Evolutionary conservation across 148 eudicot genomes (phyloP), one percentile per base, ranked within the genome.

Genomic region (Diospyros lotus): DNA sequence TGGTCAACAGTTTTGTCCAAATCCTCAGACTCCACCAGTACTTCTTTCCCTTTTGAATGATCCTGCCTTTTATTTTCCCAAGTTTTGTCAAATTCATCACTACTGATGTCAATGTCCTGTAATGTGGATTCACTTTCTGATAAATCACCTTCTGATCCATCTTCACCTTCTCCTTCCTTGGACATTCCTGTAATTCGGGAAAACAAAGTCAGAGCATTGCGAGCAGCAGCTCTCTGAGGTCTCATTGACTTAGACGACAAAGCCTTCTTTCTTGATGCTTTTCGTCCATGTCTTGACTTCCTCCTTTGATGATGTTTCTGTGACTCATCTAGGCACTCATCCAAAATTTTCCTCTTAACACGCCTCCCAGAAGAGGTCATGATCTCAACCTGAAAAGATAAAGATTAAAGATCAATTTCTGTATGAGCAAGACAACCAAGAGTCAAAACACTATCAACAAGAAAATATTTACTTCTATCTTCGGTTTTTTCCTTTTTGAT

Each of bases 291-390:
- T 75, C 82, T 85, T 43, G 86, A 80, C 76, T 88, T 94, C 74
- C 81, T 87, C 48, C 68, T 62, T 45, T 79, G 80, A 56, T 69
- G 73, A 50, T 77, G 82, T 78, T 79, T 80, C 9, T 28, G 80
- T 52, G 84, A 77, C 75, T 76, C 79, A 66, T 82, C 96, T 70
- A 84, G 90, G 79, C 82, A 86, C 69, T 81, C 93, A 56, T 91
- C 97, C 86, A 92, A 71, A 68, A 83, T 90, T 76, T 81, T 95
- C 84, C 89, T 95, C 88, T 91, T 95, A 67, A 95, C 90, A 79
- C 99, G 97, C 83, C 99, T 90, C 73, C 99, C 99, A 54, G 98
- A 95, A 77, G 97, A 91, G 67, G 98, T 92, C 81, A 83, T 92
- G 73, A 91, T 74, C 77, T 87, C 91, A 53, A 69, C 86, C 96